Percentiles rank a stretch among this genome's conserved stretches.
Evolutionary conservation across 2,329 filamentous ascomycete genomes (phyloP).

Genomic region (Aspergillus tanneri): DNA sequence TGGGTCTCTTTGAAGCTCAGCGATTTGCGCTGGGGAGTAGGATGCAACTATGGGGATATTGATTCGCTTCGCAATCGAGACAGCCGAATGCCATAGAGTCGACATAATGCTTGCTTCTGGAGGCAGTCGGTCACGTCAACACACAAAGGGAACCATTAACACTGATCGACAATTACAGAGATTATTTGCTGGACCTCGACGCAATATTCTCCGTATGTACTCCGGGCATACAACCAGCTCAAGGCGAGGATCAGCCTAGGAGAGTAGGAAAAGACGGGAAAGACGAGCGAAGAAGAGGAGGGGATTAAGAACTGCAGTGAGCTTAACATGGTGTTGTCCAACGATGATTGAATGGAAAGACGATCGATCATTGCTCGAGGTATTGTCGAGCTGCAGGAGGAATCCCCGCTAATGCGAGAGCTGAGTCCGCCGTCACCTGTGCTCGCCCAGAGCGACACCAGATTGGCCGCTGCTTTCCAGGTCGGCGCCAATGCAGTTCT

Average conservation of each 20-base stretch:
- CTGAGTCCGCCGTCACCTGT: slow-evolving; percentile 15
- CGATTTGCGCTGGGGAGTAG: slow-evolving; percentile 55
- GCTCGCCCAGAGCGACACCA: not conserved
- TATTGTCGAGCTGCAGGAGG: slow-evolving; percentile 12
- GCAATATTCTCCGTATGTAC: too few species aligned
- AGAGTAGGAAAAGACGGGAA: not conserved
- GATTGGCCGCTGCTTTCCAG: slow-evolving; percentile 11
- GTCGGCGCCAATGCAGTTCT: slow-evolving; percentile 13
- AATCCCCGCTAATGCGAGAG: slow-evolving; percentile 18
- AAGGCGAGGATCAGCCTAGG: slow-evolving; percentile 9
- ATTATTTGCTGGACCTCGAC: too few species aligned
- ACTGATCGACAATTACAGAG: too few species aligned
- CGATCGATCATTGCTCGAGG: slow-evolving; percentile 4
- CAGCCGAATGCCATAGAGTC: slow-evolving; percentile 19
- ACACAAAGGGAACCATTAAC: too few species aligned
- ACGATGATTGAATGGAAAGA: slow-evolving; percentile 1
- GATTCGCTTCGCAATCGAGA: slow-evolving; percentile 49
- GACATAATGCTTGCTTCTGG: slow-evolving; percentile 7
- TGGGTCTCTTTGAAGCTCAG: slow-evolving; percentile 65
- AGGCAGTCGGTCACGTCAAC: too few species aligned
- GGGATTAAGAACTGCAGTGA: slow-evolving; percentile 2
- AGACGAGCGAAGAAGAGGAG: slow-evolving; percentile 10
- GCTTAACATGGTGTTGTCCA: slow-evolving; percentile 12
- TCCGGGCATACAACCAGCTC: not conserved
- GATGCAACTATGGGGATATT: slow-evolving; percentile 57